Conservation (phyloP, 75 land plant species). For the Sequoiadendron giganteum region DNA sequence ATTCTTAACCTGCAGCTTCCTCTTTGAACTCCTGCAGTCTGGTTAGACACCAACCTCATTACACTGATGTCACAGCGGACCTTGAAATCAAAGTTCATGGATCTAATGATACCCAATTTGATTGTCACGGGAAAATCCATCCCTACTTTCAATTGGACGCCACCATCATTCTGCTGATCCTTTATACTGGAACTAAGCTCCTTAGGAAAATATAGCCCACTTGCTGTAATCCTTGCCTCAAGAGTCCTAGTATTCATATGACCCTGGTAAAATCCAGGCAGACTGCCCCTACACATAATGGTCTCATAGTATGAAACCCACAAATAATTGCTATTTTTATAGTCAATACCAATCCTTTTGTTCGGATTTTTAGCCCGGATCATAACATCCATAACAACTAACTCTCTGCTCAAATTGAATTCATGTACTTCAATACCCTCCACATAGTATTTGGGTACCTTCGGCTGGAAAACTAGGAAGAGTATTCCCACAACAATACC, state of each 20-base stretch:
- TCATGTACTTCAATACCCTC: conserved; percentile 17
- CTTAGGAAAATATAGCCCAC: background rate
- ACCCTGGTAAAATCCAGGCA: background rate
- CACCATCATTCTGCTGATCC: background rate
- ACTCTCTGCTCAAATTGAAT: conserved; percentile 24
- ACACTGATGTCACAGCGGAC: background rate
- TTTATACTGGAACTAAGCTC: background rate
- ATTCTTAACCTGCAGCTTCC: background rate
- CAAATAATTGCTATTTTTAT: conserved; percentile 22
- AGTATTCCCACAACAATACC: background rate
- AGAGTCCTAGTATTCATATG: background rate
- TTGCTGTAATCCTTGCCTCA: background rate
- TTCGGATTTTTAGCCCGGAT: conserved; percentile 26
- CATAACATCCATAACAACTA: conserved; percentile 12
- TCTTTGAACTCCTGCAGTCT: background rate
- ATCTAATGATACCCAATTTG: background rate
- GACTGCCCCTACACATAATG: background rate
- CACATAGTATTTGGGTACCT: conserved; percentile 17
- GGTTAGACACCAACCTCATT: background rate
- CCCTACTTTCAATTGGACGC: background rate
- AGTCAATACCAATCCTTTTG: conserved; percentile 31
- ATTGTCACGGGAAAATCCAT: background rate
- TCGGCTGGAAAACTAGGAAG: conserved; percentile 16
- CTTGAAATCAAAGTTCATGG: background rate
- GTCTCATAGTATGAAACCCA: background rate